Evolutionary conservation across 2,329 filamentous ascomycete species (phyloP), one percentile per base, ranked within the genome.

Genomic region (Neopestalotiopsis rosae): DNA sequence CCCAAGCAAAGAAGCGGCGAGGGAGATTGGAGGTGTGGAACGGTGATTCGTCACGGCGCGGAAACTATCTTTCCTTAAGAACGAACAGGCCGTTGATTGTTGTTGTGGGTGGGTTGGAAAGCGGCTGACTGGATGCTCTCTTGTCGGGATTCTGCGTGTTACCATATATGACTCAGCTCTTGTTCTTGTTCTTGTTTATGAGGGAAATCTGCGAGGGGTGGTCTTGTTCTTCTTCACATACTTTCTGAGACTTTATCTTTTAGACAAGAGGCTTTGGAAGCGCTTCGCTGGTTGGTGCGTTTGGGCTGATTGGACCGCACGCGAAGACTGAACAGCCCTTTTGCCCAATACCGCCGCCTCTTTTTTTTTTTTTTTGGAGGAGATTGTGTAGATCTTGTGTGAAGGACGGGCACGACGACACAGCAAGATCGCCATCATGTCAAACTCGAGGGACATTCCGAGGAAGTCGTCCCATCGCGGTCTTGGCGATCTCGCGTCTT

Each of bases 401-500:
- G 24, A 7, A 32, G 30, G 57, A 38, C n/a, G 10, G 34, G 13
- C n/a, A 30, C n/a, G 7, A 14, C 57, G 28, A 24, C 7, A 59
- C 2, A 56, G 14, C 28, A 13, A n/a, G 24, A 12, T 28, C 42
- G 40, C 14, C 28, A 77, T 77, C 28, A 77, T 77, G 76, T 61
- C 73, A 17, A 72, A 63, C 67, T 71, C 76, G 14, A 73, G 69
- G 65, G 72, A 72, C 9, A 74, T 76, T n/a, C 73, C 76, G n/a
- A 34, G 59, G n/a, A 62, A 62, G 59, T 72, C 75, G n/a, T 61
- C 65, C 5, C 71, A 69, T 63, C 71, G 69, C 61, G 69, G 61
- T 38, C 58, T 71, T n/a, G 72, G 67, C 13, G 72, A 78, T 64
- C 66, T 78, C 34, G 73, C 75, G 5, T 75, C 76, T 10, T 77